Evolutionary conservation across 2,329 filamentous ascomycete genomes (phyloP), one percentile per base, ranked within the genome.

Genomic region (Alternaria sp.): DNA sequence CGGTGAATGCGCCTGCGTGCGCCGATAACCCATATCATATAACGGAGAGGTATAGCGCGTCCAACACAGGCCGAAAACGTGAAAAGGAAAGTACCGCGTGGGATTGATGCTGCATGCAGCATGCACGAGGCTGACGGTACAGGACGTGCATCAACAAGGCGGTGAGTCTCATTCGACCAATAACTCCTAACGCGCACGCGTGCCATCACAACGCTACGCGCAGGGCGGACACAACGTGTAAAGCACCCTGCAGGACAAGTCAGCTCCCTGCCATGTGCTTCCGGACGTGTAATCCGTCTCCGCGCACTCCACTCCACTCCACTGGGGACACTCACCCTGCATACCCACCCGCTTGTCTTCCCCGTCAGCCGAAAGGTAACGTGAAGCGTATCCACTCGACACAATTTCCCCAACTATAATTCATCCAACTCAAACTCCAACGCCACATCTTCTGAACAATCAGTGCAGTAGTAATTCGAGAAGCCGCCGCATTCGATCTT

Each of bases 361-460:
- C 32, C 32, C 15, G 15, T 36, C 15, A 36, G 4, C 32, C 32
- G 32, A 36, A 36, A 36, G n/a, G 19, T 19, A 57, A 57, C 30
- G 21, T 61, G 54, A 64, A 47, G 61, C 64, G 54, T 23, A 56
- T 23, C 43, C 21, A 21, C 21, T 4, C 21, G 4, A 21, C 21
- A 3, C 21, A 45, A 9, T 11, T 26, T 4, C 2, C 7, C 8
- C 7, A 8, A 40, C 67, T 64, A 80, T 62, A 75, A 69, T 69
- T 83, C 81, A 55, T 83, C 80, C 6, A 83, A 66, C 67, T 83
- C 75, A 58, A 75, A 81, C 69, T 83, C 81, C 10, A 83, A 69
- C 9, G 76, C 72, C 6, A 81, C 76, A 50, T 83, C 81, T 65
- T 83, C 81, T 13, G 77, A 80, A 72, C 81, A 83, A 9, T 83